Evolutionary conservation across 2,329 filamentous ascomycete species (phyloP), one percentile per base, ranked within the genome.

Genomic region (Penicillium sp.): DNA sequence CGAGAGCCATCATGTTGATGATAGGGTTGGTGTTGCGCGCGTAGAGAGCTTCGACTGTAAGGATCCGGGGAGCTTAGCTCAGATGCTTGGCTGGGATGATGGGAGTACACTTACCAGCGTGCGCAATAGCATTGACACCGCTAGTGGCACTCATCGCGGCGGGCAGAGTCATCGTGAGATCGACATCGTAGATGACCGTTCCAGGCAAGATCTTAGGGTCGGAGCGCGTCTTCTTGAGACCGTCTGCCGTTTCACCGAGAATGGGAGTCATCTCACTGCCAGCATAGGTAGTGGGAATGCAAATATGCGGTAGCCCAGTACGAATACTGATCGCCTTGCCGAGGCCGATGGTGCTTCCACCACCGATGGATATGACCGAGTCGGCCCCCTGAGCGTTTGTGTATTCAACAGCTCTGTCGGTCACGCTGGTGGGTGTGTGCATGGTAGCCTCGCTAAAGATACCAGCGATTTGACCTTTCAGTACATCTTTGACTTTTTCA

Each of bases 231-330:
- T 78, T 81, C 71, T 88, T 86, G 54, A 75, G 66, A 0, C 85
- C 84, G 49, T 82, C 77, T 11, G 77, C 74, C 0, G 84, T 87
- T 71, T 88, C 84, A 2, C 85, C 85, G 11, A 88, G 71, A 44
- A 87, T 86, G 0, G 85, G 82, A 3, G 85, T 87, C 79, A 88
- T 85, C 65, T 88, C 86, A 56, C 81, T 83, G 3, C 83, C 83
- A 5, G 83, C 80, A 64, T 86, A 86, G 0, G 83, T 85, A 2
- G 83, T 86, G n/a, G 83, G 82, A 46, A 86, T 81, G 61, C 81
- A 84, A 42, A 86, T 79, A 63, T 86, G 83, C 18, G 81, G 81
- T 32, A 85, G 72, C 0, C 76, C 77, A 32, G 81, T 83, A 40
- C 80, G 76, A 45, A 81, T 71, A 44, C 77, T 78, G 56, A 85